These are phyloP conservation scores for Otatea glauca DNA, from an alignment of 176 grass and related monocot genomes.

Conservation along the genomic window DNA sequence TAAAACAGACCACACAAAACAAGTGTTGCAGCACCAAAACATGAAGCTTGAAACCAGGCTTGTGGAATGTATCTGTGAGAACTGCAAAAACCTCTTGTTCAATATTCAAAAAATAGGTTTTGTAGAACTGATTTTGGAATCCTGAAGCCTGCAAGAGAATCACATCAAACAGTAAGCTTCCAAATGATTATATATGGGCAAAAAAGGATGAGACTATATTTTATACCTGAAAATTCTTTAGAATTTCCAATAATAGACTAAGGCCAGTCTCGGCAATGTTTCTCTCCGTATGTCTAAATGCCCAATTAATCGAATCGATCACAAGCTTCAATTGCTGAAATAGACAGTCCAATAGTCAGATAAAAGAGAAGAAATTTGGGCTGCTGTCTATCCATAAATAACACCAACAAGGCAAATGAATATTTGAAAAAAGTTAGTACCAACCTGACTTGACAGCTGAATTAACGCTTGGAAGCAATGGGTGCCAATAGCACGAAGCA, in stretches of 20 bases:
- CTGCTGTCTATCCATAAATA: neutral
- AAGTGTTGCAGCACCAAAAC: slow-evolving; percentile 97
- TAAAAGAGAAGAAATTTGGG: slow-evolving; percentile 8
- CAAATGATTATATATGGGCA: neutral
- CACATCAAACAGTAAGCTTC: slow-evolving; percentile 34
- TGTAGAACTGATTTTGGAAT: slow-evolving; percentile 98
- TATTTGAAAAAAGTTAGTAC: slow-evolving; percentile 32
- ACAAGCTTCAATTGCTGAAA: slow-evolving; percentile 99
- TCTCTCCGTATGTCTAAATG: slow-evolving; percentile 97
- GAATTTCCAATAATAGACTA: slow-evolving; percentile 86
- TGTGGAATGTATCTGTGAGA: slow-evolving; percentile 97
- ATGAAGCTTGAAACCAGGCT: slow-evolving; percentile 98
- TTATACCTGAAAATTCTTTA: slow-evolving; percentile 93
- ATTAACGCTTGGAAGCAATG: slow-evolving; percentile 99
- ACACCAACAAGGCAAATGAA: neutral
- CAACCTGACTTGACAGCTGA: slow-evolving; percentile 90
- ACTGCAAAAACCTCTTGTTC: slow-evolving; percentile 99
- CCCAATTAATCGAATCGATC: slow-evolving; percentile 98
- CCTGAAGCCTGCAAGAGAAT: slow-evolving; percentile 69
- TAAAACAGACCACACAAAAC: slow-evolving; percentile 77
- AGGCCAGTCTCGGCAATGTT: slow-evolving; percentile 99
- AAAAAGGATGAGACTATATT: slow-evolving; percentile 5
- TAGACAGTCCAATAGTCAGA: slow-evolving; percentile 43
- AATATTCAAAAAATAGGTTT: slow-evolving; percentile 91
- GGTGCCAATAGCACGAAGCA: slow-evolving; percentile 93